phyloP scores from a whole-genome alignment of 2,329 filamentous ascomycete species.

The Colletotrichum sp. region DNA sequence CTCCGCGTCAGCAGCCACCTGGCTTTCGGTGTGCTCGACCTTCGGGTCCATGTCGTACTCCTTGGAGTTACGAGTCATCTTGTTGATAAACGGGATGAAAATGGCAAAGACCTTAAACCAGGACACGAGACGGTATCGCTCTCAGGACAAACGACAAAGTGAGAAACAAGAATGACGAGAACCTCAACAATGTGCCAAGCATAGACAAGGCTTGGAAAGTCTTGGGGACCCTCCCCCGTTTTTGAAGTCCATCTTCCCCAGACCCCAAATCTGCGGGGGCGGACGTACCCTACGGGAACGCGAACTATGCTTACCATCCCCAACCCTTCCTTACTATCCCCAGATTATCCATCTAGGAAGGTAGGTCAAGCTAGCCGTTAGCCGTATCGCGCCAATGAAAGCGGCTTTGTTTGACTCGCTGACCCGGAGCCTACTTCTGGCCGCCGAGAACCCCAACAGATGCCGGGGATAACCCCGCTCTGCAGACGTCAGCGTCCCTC shows the following conservation, averaged over 20 bases:
- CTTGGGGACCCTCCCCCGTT: conserved; percentile 9
- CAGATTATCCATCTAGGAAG: neutral
- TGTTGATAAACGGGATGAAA: neutral
- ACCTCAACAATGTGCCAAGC: neutral
- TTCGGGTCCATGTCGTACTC: conserved; percentile 22
- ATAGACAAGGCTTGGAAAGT: neutral
- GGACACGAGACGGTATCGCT: neutral
- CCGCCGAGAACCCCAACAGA: neutral
- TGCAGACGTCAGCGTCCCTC: neutral
- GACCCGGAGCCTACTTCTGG: conserved; percentile 3
- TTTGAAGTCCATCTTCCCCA: conserved; percentile 15
- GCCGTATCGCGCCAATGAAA: conserved; percentile 11
- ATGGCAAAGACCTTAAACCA: neutral
- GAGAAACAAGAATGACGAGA: neutral
- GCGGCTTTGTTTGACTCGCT: neutral
- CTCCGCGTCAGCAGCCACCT: conserved; percentile 16
- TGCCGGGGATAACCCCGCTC: neutral
- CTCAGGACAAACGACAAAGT: neutral
- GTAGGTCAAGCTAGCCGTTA: neutral
- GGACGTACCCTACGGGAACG: neutral
- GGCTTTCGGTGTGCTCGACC: conserved; percentile 23
- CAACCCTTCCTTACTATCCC: neutral
- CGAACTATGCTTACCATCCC: neutral
- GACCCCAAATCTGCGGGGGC: conserved; percentile 7
- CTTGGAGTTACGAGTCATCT: neutral